Conservation (phyloP, 164 flowering plant genomes). For the Annona cherimola region DNA sequence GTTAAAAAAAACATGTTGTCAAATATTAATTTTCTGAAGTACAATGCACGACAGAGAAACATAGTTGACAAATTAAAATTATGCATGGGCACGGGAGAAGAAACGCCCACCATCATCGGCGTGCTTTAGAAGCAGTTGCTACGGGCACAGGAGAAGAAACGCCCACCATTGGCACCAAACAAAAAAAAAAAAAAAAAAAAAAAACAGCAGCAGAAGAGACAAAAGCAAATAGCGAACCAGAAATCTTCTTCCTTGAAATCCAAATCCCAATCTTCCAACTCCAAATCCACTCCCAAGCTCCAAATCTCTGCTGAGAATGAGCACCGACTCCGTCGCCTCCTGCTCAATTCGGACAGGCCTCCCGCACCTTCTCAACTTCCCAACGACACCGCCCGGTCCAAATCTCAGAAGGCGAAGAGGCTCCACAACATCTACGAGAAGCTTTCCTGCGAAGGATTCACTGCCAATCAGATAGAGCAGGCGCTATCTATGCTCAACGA, state of each 20-base stretch:
- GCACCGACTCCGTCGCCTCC: conserved; percentile 63
- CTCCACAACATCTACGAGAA: conserved; percentile 69
- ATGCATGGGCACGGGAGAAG: neutral
- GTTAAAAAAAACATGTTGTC: too few species aligned
- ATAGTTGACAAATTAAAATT: too few species aligned
- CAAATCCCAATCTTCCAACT: conserved; percentile 17
- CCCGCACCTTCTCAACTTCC: conserved; percentile 12
- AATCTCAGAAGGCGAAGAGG: conserved; percentile 59
- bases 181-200: conserved; percentile 66
- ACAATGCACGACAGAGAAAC: too few species aligned
- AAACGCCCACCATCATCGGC: neutral
- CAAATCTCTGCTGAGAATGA: conserved; percentile 89
- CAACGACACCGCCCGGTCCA: conserved; percentile 32
- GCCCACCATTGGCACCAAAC: neutral
- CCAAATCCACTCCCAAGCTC: conserved; percentile 47
- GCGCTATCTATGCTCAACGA: conserved; percentile 77
- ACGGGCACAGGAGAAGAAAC: neutral
- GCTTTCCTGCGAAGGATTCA: conserved; percentile 87
- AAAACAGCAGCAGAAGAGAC: conserved; percentile 35
- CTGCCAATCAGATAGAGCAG: conserved; percentile 71
- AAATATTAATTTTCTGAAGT: too few species aligned
- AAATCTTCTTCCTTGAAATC: conserved; percentile 24
- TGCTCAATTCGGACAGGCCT: conserved; percentile 49
- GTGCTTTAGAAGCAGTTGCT: too few species aligned
- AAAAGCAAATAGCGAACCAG: conserved; percentile 7